A percentile compares a stretch with the other conserved stretches of the same genome.
phyloP scores from a whole-genome alignment of 768 basidiomycete genomes.

The Dentipellis sp. region DNA sequence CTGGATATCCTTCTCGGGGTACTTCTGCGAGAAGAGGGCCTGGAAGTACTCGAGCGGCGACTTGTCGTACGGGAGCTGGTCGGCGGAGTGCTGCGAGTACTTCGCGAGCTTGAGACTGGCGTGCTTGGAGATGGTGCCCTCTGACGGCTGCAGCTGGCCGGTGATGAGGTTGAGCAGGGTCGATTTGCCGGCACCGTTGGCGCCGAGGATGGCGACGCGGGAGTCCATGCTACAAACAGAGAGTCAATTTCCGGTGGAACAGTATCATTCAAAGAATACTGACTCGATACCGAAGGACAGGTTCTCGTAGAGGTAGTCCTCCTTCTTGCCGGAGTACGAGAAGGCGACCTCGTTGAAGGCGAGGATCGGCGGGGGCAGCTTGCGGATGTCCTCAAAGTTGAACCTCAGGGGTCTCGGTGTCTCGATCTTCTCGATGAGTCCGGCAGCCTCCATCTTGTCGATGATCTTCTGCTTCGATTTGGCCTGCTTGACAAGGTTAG shows the following conservation, averaged over 20 bases:
- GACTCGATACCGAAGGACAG: conserved; percentile 98
- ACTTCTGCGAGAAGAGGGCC: conserved; percentile 65
- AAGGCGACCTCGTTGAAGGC: conserved; percentile 95
- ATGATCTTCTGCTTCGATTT: conserved; percentile 99
- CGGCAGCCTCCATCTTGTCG: conserved; percentile 99
- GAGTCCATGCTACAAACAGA: conserved; percentile 68
- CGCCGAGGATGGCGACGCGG: conserved; percentile 91
- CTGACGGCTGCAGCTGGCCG: conserved; percentile 62
- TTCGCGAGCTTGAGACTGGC: conserved; percentile 89
- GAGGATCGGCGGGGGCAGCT: conserved; percentile 93
- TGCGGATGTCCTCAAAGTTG: conserved; percentile 93
- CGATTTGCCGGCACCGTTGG: conserved; percentile 93
- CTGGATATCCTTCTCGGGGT: conserved; percentile 88
- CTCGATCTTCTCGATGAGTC: conserved; percentile 89
- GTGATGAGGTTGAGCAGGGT: conserved; percentile 90
- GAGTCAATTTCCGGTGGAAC: conserved; percentile 2
- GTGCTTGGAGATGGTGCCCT: conserved; percentile 88
- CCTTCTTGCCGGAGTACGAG: conserved; percentile 84
- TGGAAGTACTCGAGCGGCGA: conserved; percentile 94
- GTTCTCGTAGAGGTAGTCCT: conserved; percentile 81
- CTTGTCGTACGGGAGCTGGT: conserved; percentile 92
- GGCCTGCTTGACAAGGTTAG: conserved; percentile 96
- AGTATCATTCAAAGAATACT: conserved; percentile 19
- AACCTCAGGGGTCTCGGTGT: conserved; percentile 66
- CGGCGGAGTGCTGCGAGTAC: conserved; percentile 97